Base-by-base conservation (phyloP, 2,329 filamentous ascomycete species). In the Hypoxylon sp. region DNA sequence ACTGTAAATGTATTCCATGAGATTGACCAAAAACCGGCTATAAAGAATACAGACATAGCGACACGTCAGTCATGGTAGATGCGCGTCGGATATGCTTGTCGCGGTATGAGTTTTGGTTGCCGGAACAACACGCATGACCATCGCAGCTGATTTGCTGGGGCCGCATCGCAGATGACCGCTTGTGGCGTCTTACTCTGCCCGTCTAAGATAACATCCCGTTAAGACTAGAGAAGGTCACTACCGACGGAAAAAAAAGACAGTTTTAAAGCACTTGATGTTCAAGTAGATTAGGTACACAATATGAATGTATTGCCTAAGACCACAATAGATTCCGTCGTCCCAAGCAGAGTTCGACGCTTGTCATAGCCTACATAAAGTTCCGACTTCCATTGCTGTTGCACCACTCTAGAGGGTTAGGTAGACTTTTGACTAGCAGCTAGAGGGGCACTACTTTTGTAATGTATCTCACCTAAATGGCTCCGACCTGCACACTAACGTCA, bases 121-220 rank as follows among this genome's bases (percentile, higher is more conserved):
- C 65, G 38, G 67, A 68, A 68, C 54, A 70, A 71, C 69, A 56
- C 63, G 56, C 63, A 62, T 71, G 70, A 70, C 64, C 44, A 58
- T 33, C 38, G 50, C 64, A 54, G 49, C 36, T 70, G 68, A 70
- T 69, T 70, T 62, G 68, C 63, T 54, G 61, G 51, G 60, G 67
- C 24, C 50, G 54, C 53, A 33, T 59, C 16, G 52, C 69, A 67
- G 54, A 56, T 67, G 66, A 70, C 68, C 66, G 16, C 22, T 38
- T 57, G 38, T 45, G 49, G 50, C 57, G 52, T 55, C 38, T 49
- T 59, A 40, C 16, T 40, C 20, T n/a, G n/a, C 3, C 16, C 36
- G 36, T 40, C 36, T 40, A 40, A 40, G 30, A 57, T 42, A 28
- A 62, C 51, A 61, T 26, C 32, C 32, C 11, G 38, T 33, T 24